Evolutionary conservation across 495 filamentous ascomycete species (phyloP), one percentile per base, ranked within the genome.

Genomic region (Penicillium nucicola): DNA sequence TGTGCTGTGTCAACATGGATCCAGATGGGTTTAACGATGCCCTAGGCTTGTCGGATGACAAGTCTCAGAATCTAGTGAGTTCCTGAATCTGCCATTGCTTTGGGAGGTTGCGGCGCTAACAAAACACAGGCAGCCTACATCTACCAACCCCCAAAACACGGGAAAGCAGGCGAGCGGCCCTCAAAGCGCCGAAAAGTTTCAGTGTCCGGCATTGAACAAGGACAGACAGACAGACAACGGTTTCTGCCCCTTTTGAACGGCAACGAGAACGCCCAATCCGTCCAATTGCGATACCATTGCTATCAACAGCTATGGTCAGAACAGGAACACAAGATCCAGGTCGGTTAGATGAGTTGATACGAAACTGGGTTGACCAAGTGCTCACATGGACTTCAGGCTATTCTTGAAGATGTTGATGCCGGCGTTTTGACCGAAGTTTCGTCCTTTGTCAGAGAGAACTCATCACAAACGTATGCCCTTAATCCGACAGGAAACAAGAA

Each of bases 261-360:
- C 1, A 63, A 72, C 1, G 89, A 93, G 62, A 72, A 58, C 34
- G 48, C 66, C 22, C 68, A 78, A 13, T 76, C 69, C 30, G 72
- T 79, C 22, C 57, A 70, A 38, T 65, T 79, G 49, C 77, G 92
- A 42, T 75, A 82, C 57, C 61, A 82, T 44, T 72, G 78, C 13
- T 96, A 85, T 58, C 70, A 85, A 57, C 63, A 73, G 42, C 67
- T 80, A 33, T 96, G 92, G 91, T 69, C 75, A 6, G 64, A 72
- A 6, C 83, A 89, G 57, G 81, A 92, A 56, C 48, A 67, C 37
- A 77, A 82, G 42, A 86, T 92, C 25, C 80, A 90, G 72, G 89
- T 90, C 53, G 48, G 66, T 57, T 23, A 4, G 46, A 28, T 20
- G 19, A 11, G 42, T 31, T 39, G 25, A 22, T 18, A 8, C n/a